Conservation (phyloP, 2,329 filamentous ascomycete species). For the Nannizziopsis arthrosporioides region DNA sequence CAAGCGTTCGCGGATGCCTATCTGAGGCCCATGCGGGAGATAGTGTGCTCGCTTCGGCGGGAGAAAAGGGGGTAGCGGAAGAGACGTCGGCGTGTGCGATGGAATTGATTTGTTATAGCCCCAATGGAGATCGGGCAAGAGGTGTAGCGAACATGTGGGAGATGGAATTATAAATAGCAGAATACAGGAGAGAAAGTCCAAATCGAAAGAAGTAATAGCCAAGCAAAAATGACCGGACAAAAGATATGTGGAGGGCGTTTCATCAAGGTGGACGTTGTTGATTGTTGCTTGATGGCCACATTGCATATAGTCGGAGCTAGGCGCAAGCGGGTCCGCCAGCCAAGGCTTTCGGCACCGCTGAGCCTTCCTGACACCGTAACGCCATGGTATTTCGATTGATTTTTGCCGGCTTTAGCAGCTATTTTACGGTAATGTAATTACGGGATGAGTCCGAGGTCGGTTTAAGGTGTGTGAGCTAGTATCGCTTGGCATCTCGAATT, state of each 20-base stretch:
- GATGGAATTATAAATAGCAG: too few species aligned
- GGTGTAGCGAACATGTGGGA: not conserved
- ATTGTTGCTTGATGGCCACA: conserved; percentile 6
- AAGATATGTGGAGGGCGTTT: not conserved
- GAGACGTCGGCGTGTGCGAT: too few species aligned
- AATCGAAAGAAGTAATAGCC: not conserved
- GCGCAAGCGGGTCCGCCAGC: conserved; percentile 1
- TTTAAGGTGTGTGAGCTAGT: not conserved
- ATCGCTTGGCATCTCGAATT: not conserved
- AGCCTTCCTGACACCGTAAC: not conserved
- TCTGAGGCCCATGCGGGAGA: not conserved
- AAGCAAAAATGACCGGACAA: not conserved
- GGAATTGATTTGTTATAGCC: not conserved
- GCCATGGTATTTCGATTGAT: not conserved
- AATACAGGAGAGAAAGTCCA: too few species aligned
- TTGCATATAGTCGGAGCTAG: not conserved
- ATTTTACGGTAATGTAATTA: not conserved
- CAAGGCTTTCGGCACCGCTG: not conserved
- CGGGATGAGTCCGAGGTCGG: not conserved
- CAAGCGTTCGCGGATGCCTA: not conserved
- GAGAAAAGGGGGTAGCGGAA: not conserved
- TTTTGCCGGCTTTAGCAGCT: not conserved
- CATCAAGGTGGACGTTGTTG: not conserved
- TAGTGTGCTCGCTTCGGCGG: not conserved
- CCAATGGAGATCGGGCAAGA: not conserved